phyloP scores from a whole-genome alignment of 805 yeast genomes.

The Hanseniaspora singularis region DNA sequence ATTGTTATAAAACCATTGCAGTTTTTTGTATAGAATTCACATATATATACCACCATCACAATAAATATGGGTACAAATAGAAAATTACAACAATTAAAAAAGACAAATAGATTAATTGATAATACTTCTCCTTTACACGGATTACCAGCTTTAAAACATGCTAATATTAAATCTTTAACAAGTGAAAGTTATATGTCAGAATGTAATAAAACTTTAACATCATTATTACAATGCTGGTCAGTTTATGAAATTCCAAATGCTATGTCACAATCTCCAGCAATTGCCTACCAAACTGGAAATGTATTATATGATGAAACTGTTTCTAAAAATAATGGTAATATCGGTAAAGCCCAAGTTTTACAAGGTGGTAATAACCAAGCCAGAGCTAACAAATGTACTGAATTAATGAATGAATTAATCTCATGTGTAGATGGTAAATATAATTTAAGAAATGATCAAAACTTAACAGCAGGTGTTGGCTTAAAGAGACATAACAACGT shows the following conservation, averaged over 20 bases:
- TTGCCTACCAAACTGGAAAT: constrained; percentile 13
- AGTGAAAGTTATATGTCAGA: constrained; percentile 49
- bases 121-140: constrained; percentile 29
- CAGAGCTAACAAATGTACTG: constrained; percentile 44
- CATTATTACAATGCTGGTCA: constrained; percentile 89
- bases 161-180: constrained; percentile 56
- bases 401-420: constrained; percentile 57
- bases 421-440: constrained; percentile 45
- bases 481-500: constrained; percentile 20
- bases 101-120: neutral
- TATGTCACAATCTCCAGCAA: constrained; percentile 38
- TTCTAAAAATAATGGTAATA: constrained; percentile 4
- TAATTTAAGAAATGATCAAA: constrained; percentile 23
- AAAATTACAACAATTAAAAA: constrained; percentile 2
- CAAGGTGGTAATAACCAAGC: constrained; percentile 14
- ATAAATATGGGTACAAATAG: constrained; percentile 13
- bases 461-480: constrained; percentile 1
- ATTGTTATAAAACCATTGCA: no score
- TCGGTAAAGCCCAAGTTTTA: constrained; percentile 3
- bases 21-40: no score
- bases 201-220: constrained; percentile 72
- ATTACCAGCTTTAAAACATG: constrained; percentile 62
- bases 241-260: constrained; percentile 46
- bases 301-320: constrained; percentile 10
- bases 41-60: no score